phyloP scores from a whole-genome alignment of 1,284 basidiomycete genomes.

The Ustilago sp. region DNA sequence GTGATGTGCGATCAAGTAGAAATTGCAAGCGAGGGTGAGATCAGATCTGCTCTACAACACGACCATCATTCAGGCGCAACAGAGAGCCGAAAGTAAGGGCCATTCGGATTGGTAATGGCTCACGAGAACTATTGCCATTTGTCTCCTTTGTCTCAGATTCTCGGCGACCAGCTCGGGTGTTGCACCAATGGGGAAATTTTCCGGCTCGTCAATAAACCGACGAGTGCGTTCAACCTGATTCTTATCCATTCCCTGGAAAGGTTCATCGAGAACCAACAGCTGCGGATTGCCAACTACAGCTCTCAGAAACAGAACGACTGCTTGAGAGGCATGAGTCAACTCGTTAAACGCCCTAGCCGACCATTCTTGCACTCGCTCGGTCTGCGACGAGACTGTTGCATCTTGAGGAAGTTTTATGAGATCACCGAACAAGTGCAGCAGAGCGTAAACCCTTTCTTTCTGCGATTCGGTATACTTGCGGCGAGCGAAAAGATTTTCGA shows the following conservation, averaged over 20 bases:
- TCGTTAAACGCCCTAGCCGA: constrained; percentile 33
- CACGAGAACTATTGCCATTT: constrained; percentile 58
- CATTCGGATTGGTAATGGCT: constrained; percentile 68
- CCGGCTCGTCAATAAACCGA: constrained; percentile 48
- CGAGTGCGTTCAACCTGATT: constrained; percentile 51
- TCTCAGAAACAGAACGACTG: constrained; percentile 62
- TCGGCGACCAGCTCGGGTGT: constrained; percentile 4
- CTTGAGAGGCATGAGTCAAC: constrained; percentile 61
- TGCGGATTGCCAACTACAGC: constrained; percentile 58
- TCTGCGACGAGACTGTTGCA: background rate
- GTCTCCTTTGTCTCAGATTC: constrained; percentile 29
- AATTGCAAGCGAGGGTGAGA: background rate
- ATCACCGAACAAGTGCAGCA: constrained; percentile 50
- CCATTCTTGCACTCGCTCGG: too few relatives aligned
- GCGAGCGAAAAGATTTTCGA: constrained; percentile 59
- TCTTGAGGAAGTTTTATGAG: constrained; percentile 38
- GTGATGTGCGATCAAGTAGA: too few relatives aligned
- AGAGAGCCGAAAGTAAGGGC: constrained; percentile 56
- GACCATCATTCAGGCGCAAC: constrained; percentile 54
- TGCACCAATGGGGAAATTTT: constrained; percentile 20
- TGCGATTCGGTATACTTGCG: constrained; percentile 30
- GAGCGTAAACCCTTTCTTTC: constrained; percentile 26
- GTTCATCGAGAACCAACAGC: constrained; percentile 66
- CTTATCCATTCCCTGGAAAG: constrained; percentile 67
- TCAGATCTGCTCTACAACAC: constrained; percentile 47